Evolutionary conservation across 2,329 filamentous ascomycete genomes (phyloP).

Genomic region (Sporothrix curviconia): DNA sequence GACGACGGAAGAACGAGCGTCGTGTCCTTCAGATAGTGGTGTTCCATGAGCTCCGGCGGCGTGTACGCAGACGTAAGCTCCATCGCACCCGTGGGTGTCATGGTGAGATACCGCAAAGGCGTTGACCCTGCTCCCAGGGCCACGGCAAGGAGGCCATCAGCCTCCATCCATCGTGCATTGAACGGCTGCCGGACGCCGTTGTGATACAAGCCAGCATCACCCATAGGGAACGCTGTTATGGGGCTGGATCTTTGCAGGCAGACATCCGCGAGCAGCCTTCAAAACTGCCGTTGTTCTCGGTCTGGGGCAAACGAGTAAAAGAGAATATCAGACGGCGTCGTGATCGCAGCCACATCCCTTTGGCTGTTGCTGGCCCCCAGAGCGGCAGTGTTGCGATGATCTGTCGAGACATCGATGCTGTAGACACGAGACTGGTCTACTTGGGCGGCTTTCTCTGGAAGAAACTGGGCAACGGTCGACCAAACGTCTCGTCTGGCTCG

Average conservation of each 20-base stretch:
- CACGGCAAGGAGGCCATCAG: conserved; percentile 39
- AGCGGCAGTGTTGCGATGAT: not conserved
- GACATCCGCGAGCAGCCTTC: not conserved
- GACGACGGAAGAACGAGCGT: conserved; percentile 30
- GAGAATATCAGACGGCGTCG: conserved; percentile 26
- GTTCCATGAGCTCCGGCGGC: conserved; percentile 18
- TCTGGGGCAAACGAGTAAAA: conserved; percentile 26
- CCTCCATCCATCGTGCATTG: conserved; percentile 40
- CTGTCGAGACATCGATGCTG: conserved; percentile 26
- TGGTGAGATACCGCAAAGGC: conserved; percentile 40
- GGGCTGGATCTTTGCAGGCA: too few relatives aligned
- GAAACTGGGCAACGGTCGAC: conserved; percentile 22
- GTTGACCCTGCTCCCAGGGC: conserved; percentile 36
- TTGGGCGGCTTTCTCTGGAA: conserved; percentile 51
- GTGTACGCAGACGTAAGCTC: conserved; percentile 28
- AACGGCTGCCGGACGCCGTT: conserved; percentile 20
- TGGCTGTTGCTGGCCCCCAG: not conserved
- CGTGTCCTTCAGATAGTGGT: conserved; percentile 23
- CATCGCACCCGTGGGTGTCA: conserved; percentile 40
- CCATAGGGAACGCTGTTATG: conserved; percentile 21
- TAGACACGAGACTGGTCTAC: conserved; percentile 43
- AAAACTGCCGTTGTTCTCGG: not conserved
- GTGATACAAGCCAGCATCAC: conserved; percentile 13
- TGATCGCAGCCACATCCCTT: conserved; percentile 26
- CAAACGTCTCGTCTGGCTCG: conserved; percentile 23